A percentile compares a stretch with the other conserved stretches of the same genome.
Conservation (phyloP, 208 protist species). For the Balamuthia mandrillaris region DNA sequence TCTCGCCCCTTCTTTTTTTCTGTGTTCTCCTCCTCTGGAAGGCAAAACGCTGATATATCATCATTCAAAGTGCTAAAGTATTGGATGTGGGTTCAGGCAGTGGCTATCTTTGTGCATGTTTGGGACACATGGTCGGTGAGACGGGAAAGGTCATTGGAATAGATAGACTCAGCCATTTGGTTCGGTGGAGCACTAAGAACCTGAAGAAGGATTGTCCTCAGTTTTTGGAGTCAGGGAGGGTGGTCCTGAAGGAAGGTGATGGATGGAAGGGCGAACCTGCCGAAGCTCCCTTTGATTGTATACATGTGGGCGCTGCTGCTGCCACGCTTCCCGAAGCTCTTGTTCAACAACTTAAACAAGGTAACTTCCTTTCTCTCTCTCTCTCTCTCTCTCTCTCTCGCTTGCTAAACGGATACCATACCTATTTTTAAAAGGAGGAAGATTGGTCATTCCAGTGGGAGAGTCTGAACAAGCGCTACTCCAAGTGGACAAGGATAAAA, state of each 20-base stretch:
- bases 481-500: conserved; percentile 18
- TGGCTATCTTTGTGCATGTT: conserved; percentile 59
- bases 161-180: conserved; percentile 50
- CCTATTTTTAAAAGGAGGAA: conserved; percentile 22
- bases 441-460: conserved; percentile 62
- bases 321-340: conserved; percentile 42
- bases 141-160: conserved; percentile 35
- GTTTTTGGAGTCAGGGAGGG: conserved; percentile 37
- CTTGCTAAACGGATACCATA: not conserved
- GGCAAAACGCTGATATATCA: no score
- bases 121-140: conserved; percentile 43
- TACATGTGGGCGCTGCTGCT: conserved; percentile 57
- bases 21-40: no score
- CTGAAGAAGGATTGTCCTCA: conserved; percentile 35
- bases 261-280: conserved; percentile 44
- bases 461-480: not conserved
- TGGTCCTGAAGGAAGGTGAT: conserved; percentile 39
- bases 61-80: conserved; percentile 16
- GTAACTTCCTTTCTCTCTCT: not conserved
- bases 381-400: not conserved
- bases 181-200: conserved; percentile 42
- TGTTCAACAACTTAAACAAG: conserved; percentile 56
- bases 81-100: conserved; percentile 66
- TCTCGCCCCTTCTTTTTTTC: no score
- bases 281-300: conserved; percentile 61